Evolutionary conservation across 2,329 filamentous ascomycete genomes (phyloP), one percentile per base, ranked within the genome.

Genomic region (Rhytidhysteron rufulum): DNA sequence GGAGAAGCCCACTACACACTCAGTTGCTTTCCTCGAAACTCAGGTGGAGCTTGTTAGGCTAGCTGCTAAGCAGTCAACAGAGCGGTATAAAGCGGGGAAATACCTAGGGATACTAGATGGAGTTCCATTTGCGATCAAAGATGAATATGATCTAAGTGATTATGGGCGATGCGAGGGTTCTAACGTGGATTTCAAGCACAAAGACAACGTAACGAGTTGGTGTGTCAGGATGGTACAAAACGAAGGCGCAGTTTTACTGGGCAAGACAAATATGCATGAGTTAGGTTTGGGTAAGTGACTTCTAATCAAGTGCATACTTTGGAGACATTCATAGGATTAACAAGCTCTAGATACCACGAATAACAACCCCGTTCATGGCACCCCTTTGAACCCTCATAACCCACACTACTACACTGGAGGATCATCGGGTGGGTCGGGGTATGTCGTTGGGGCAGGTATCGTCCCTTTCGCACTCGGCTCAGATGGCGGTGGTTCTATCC

Each of bases 51-150:
- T 78, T 15, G 78, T 86, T 1, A 71, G 82, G 4, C 75, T 77
- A 25, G 83, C 87, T 1, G 88, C 89, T 0, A 75, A 75, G 51
- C 85, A 78, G 6, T 93, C 88, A 1, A 85, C 88, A 0, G 72
- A 78, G 57, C 74, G 89, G 33, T 95, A 85, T 64, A 78, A 79
- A 42, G 69, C 74, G 13, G 85, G 86, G 0, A 74, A 75, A 45
- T 75, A 82, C 0, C 63, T 88, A 13, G 75, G 86, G 10, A 68
- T 86, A 4, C 69, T 95, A 6, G 89, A 95, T 54, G 89, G 89
- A 10, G 80, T 95, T 1, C 89, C 88, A 0, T 78, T 94, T 35
- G 85, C 83, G 0, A 79, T 93, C 53, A 95, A 95, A 67, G 88
- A 94, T 57, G 88, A 95, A 55, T 75, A 83, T 13, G 75, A 84